phyloP scores from a whole-genome alignment of 768 basidiomycete genomes.

The Pleurotus pulmonarius region DNA sequence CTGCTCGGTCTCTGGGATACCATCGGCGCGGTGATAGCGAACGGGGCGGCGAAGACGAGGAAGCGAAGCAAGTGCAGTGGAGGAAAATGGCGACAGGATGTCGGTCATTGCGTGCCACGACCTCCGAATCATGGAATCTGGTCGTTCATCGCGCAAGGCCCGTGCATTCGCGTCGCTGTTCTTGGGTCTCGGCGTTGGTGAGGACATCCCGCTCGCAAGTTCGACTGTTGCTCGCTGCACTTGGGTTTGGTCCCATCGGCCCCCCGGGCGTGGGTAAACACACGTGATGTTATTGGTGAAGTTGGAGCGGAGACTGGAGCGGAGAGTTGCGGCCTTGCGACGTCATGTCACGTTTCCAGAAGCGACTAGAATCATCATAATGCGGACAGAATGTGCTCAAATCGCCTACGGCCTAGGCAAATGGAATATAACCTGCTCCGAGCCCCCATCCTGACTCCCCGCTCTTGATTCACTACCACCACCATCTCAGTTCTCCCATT shows the following conservation, averaged over 20 bases:
- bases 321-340: not conserved
- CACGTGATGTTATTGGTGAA: too few species aligned
- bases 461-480: constrained; percentile 2
- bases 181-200: not conserved
- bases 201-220: not conserved
- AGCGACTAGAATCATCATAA: constrained; percentile 23
- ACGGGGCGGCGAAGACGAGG: constrained; percentile 37
- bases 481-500: not conserved
- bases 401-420: not conserved
- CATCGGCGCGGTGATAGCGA: constrained; percentile 67
- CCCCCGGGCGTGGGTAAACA: not conserved
- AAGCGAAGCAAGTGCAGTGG: constrained; percentile 50
- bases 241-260: not conserved
- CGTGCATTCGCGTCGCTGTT: not conserved
- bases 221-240: not conserved
- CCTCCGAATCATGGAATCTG: constrained; percentile 43
- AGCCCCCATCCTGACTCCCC: constrained; percentile 4
- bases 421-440: constrained; percentile 13
- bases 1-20: constrained; percentile 59
- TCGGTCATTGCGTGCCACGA: constrained; percentile 64
- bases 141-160: not conserved
- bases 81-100: constrained; percentile 64
- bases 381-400: not conserved
- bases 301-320: too few species aligned
- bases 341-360: constrained; percentile 26